Base-by-base conservation (phyloP, 805 yeast species). In the Metschnikowia bowlesiae region DNA sequence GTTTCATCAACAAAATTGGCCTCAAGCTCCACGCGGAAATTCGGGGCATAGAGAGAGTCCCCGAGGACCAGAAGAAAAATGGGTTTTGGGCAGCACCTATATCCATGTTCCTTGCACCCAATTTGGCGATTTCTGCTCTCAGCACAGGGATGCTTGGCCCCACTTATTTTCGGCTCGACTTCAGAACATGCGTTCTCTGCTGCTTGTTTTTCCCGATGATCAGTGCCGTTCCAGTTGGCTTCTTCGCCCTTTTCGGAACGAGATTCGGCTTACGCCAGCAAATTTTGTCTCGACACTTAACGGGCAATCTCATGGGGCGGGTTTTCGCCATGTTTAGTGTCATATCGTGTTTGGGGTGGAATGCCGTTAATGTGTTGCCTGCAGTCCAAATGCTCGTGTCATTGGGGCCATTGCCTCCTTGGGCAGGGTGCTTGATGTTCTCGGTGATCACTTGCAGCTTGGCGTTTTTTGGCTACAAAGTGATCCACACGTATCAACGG, bases 371-470 rank as follows among this genome's bases (percentile, higher is more conserved):
- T 44, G 55, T 61, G 38, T 57, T 68, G 38, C 65, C 65, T 22
- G 61, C 67, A 36, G 71, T 62, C 31, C 69, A 66, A 45, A 58
- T 68, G 48, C 53, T 68, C 13, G 54, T 54, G 9, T 56, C 66
- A 5, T 57, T 67, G 33, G 67, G 68, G 3, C 60, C 60, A 5
- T 54, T 67, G 33, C 71, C 71, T 6, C 64, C 70, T 8, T 66
- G 69, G 69, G 70, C 64, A 9, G 70, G 70, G 6, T 67, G 70
- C 55, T 53, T 68, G 52, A 64, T 68, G n/a, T 58, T 68, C 14
- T 69, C 67, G 11, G 52, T 67, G 9, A 50, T 61, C 34, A 67
- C 71, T 3, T 56, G 64, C 43, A n/a, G 56, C 16, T 48, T 67
- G 46, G 64, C 71, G 2, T 50, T 67, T 11, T 67, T 68, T 50